phyloP scores from a whole-genome alignment of 108 stramenopile genomes.

The Bacterosira constricta region DNA sequence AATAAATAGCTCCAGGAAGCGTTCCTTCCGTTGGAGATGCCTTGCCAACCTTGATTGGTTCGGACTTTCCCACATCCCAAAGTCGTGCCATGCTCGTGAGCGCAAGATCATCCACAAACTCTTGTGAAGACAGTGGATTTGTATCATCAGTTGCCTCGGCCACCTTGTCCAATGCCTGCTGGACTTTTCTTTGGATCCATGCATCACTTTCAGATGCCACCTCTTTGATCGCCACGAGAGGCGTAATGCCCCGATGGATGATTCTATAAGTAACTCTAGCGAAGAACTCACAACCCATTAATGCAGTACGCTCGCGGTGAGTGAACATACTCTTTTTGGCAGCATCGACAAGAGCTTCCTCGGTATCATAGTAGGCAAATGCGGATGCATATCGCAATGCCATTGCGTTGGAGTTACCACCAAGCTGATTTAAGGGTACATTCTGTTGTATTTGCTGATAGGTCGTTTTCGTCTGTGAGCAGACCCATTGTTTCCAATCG shows the following conservation, averaged over 20 bases:
- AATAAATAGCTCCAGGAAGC: too few species aligned
- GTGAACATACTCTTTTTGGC: slow-evolving; percentile 16
- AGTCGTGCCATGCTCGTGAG: too few species aligned
- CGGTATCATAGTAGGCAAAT: slow-evolving; percentile 4
- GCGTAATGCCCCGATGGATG: neutral
- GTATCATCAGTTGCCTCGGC: too few species aligned
- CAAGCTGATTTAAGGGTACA: slow-evolving; percentile 3
- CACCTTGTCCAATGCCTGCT: too few species aligned
- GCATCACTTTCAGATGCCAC: too few species aligned
- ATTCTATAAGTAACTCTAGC: slow-evolving; percentile 11
- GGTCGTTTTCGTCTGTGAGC: slow-evolving; percentile 20
- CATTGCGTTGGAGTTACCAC: slow-evolving; percentile 28
- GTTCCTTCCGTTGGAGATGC: too few species aligned
- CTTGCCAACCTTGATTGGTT: too few species aligned
- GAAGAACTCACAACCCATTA: slow-evolving; percentile 20
- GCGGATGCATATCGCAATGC: neutral
- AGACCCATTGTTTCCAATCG: slow-evolving; percentile 16
- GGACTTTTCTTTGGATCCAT: too few species aligned
- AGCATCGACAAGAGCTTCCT: slow-evolving; percentile 1
- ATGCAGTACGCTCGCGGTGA: slow-evolving; percentile 6
- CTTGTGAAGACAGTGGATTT: too few species aligned
- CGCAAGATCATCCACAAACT: too few species aligned
- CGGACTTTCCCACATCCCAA: too few species aligned
- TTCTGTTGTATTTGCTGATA: neutral
- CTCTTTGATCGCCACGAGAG: slow-evolving; percentile 1